Percentiles rank a stretch among this genome's conserved stretches.
phyloP scores from a whole-genome alignment of 805 yeast genomes.

The Wickerhamomyces canadensis region DNA sequence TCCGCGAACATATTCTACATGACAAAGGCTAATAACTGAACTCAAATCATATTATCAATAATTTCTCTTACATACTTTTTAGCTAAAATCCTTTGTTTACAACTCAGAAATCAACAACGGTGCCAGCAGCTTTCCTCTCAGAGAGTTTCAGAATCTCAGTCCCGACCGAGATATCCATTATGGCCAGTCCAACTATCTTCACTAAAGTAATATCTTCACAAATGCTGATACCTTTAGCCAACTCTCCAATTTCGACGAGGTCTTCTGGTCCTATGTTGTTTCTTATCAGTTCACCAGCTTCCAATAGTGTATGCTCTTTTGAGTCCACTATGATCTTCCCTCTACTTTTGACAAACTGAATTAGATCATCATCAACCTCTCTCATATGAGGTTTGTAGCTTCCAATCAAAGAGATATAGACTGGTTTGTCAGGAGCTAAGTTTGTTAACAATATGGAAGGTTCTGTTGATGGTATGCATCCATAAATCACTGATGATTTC shows the following conservation, averaged over 20 bases:
- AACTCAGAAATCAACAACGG: constrained; percentile 25
- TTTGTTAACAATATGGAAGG: constrained; percentile 36
- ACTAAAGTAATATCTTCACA: constrained; percentile 25
- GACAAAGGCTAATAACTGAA: no score
- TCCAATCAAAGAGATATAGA: constrained; percentile 56
- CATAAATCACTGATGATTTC: constrained; percentile 45
- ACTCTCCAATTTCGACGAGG: constrained; percentile 43
- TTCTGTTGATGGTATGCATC: constrained; percentile 53
- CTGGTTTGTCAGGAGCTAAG: constrained; percentile 23
- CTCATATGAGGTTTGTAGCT: constrained; percentile 64
- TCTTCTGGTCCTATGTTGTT: constrained; percentile 32
- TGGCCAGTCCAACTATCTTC: constrained; percentile 58
- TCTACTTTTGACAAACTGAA: constrained; percentile 29
- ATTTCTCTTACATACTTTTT: no score
- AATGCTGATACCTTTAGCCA: constrained; percentile 23
- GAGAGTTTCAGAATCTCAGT: constrained; percentile 32
- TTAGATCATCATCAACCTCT: constrained; percentile 46
- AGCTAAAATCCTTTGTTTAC: no score
- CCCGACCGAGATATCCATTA: constrained; percentile 58
- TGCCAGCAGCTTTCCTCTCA: constrained; percentile 23
- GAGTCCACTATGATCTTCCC: constrained; percentile 56
- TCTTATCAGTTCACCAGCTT: constrained; percentile 62
- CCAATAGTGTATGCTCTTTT: constrained; percentile 45
- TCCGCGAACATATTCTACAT: background rate
- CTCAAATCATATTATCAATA: no score